A percentile compares a stretch with the other conserved stretches of the same genome.
These are phyloP conservation scores for Papiliotrema nemorosa DNA, from an alignment of 1,284 basidiomycete species.

Conservation along the genomic window DNA sequence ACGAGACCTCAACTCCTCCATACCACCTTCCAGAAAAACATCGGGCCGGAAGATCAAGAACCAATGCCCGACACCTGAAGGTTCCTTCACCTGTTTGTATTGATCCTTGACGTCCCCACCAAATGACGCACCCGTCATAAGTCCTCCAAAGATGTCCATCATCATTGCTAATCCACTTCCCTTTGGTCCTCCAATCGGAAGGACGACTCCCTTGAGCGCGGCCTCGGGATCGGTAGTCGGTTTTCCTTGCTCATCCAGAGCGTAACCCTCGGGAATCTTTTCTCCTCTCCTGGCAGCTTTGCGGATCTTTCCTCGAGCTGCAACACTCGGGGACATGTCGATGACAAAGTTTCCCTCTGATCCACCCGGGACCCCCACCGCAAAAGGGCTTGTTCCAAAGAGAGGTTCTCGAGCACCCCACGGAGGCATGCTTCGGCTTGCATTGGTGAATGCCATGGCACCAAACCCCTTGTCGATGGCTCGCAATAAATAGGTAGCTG, in stretches of 20 bases:
- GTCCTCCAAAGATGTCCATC: conserved; percentile 9
- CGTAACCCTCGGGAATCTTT: conserved; percentile 5
- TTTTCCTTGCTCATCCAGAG: conserved; percentile 1
- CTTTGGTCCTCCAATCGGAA: conserved; percentile 7
- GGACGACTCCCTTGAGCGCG: conserved; percentile 5
- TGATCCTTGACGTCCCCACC: conserved; percentile 5
- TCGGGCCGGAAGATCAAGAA: conserved; percentile 6
- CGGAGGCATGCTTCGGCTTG: conserved; percentile 1
- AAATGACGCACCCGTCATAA: conserved; percentile 2
- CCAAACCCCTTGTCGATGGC: not conserved
- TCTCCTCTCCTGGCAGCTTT: conserved; percentile 1
- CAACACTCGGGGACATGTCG: conserved; percentile 5
- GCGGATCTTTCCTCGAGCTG: conserved; percentile 6
- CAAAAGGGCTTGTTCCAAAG: conserved; percentile 2
- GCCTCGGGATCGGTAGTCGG: conserved; percentile 4
- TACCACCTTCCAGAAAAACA: conserved; percentile 4
- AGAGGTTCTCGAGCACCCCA: conserved; percentile 3
- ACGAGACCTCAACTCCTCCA: not conserved
- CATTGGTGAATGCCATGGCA: conserved; percentile 6
- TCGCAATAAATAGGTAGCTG: conserved; percentile 3
- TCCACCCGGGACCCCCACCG: conserved; percentile 3
- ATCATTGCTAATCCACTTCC: conserved; percentile 5
- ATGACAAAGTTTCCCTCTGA: conserved; percentile 1
- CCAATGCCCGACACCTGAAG: conserved; percentile 6
- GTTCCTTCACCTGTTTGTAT: conserved; percentile 1